phyloP scores from a whole-genome alignment of 2,329 filamentous ascomycete genomes.

The Pleomassaria siparia region DNA sequence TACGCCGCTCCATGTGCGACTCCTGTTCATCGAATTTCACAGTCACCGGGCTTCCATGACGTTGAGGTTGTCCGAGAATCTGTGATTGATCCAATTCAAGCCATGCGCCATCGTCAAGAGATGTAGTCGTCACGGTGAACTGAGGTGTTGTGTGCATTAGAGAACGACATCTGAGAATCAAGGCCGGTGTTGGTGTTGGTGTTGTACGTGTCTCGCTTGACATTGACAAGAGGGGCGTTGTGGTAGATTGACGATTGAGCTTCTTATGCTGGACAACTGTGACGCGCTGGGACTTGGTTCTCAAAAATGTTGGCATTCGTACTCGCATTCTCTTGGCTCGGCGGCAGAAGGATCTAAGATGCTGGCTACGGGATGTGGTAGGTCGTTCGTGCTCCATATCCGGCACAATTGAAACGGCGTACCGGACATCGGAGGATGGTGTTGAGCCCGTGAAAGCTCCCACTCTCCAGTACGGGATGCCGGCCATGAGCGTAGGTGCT shows the following conservation, averaged over 20 bases:
- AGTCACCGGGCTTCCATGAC: slow-evolving; percentile 15
- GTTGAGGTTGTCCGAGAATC: slow-evolving; percentile 5
- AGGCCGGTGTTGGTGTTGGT: slow-evolving; percentile 4
- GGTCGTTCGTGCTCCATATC: slow-evolving; percentile 11
- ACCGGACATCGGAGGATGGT: slow-evolving; percentile 21
- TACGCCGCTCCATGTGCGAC: slow-evolving; percentile 17
- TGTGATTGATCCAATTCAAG: slow-evolving; percentile 4
- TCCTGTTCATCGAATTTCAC: slow-evolving; percentile 15
- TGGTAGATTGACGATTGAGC: slow-evolving; percentile 24
- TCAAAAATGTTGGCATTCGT: slow-evolving; percentile 30
- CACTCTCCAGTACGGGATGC: slow-evolving; percentile 36
- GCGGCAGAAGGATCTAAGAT: slow-evolving; percentile 27
- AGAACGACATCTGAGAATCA: slow-evolving; percentile 14
- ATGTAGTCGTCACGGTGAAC: slow-evolving; percentile 9
- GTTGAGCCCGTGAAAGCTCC: slow-evolving; percentile 11
- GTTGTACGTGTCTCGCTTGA: slow-evolving; percentile 15
- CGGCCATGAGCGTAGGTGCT: slow-evolving; percentile 34
- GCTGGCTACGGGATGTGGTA: slow-evolving; percentile 20
- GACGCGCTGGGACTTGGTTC: slow-evolving; percentile 17
- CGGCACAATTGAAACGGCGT: slow-evolving; percentile 29
- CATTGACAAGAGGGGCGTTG: slow-evolving; percentile 25
- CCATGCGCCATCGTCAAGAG: slow-evolving; percentile 3
- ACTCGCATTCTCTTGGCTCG: slow-evolving; percentile 32
- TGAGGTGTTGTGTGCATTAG: slow-evolving; percentile 7
- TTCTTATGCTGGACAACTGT: slow-evolving; percentile 13